Evolutionary conservation across 2,329 filamentous ascomycete genomes (phyloP), one percentile per base, ranked within the genome.

Genomic region (Pestalotiopsis sp.): DNA sequence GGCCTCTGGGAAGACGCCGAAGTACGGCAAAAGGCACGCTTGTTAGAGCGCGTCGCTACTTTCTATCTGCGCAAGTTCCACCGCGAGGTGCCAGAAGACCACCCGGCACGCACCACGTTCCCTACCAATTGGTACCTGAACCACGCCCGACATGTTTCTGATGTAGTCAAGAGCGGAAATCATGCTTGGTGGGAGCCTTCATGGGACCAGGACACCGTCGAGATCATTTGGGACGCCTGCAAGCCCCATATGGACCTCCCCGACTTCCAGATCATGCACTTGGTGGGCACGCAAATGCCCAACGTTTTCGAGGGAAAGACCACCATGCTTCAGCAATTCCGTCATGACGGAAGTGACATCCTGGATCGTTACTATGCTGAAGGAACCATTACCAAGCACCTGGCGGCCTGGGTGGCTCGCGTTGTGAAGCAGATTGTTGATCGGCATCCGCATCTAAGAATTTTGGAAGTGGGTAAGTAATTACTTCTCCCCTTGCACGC

Each of bases 21-120:
- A 65, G 2, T 39, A 70, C 39, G 12, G 17, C 31, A 59, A 68
- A 52, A 39, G 58, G n/a, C 69, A 9, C 20, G 41, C 38, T 31
- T 67, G 5, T 69, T 72, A 5, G 67, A 66, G 12, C 66, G 72
- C 5, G 70, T 73, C 20, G 49, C 70, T 4, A 63, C 59, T 12
- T 73, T 67, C 61, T 73, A 70, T 31, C 45, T 74, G n/a, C 17
- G 69, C 45, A 56, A 71, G 31, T 69, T 71, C n/a, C 59, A 71
- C 62, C 41, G 59, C 9, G 36, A 68, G 9, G 45, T 71, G 9
- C 65, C 70, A 4, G 23, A 23, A 3, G 66, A 73, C 57, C 36
- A 66, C n/a, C 31, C 66, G 3, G 36, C 17, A 20, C 52, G 65
- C 12, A 36, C 11, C 23, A 56, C 65, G 27, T 12, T 25, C 13